A percentile compares a stretch with the other conserved stretches of the same genome.
These are phyloP conservation scores for Neckera pumila DNA, from an alignment of 225 moss, liverwort and hornwort species.

Conservation along the genomic window DNA sequence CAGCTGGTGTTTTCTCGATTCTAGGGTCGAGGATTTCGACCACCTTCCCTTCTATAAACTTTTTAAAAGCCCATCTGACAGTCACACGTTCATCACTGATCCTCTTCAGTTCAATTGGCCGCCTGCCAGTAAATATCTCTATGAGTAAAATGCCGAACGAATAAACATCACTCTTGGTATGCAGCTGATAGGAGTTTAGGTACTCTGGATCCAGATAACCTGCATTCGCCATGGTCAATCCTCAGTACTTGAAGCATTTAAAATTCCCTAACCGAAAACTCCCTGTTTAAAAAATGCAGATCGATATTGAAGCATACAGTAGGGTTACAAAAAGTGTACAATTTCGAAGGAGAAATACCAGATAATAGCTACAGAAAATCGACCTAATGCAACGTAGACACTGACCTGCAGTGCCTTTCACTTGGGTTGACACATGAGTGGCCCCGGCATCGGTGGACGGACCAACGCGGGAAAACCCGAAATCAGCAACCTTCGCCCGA, in stretches of 20 bases:
- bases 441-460: constrained; percentile 41
- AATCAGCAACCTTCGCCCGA: constrained; percentile 63
- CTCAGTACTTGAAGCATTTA: background rate
- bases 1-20: constrained; percentile 41
- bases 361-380: background rate
- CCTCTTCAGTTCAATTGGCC: constrained; percentile 43
- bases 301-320: background rate
- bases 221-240: constrained; percentile 3
- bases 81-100: constrained; percentile 41
- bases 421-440: constrained; percentile 58
- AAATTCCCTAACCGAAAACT: background rate
- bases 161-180: constrained; percentile 54
- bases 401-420: constrained; percentile 63
- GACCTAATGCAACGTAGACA: background rate
- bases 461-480: constrained; percentile 55
- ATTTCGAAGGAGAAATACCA: background rate
- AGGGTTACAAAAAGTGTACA: background rate
- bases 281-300: background rate
- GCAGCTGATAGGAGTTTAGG: constrained; percentile 33
- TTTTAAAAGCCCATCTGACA: constrained; percentile 49
- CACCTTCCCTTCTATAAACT: constrained; percentile 44
- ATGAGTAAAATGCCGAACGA: constrained; percentile 49
- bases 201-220: constrained; percentile 65
- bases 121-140: constrained; percentile 55
- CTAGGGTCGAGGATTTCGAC: constrained; percentile 40